A percentile compares a stretch with the other conserved stretches of the same genome.
Evolutionary conservation across 2,329 filamentous ascomycete species (phyloP).

Genomic region (Talaromyces sp.): DNA sequence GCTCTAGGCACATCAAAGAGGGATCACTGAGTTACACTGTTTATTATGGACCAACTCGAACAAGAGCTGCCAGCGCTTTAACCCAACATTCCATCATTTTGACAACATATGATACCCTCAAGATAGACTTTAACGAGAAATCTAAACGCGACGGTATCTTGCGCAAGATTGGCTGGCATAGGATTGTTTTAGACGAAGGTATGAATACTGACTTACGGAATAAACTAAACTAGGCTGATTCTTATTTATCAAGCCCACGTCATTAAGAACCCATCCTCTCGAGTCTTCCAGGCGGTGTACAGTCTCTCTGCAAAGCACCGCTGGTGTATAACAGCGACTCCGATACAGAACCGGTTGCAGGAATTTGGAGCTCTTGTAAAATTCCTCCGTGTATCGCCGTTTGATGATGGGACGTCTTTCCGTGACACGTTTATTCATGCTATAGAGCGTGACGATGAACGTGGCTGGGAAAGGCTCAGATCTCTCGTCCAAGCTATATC

Average conservation of each 20-base stretch:
- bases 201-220: not conserved
- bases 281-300: not conserved
- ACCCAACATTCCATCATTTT: not conserved
- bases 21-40: not conserved
- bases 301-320: constrained; percentile 6
- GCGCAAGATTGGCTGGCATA: not conserved
- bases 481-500: not conserved
- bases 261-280: not conserved
- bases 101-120: constrained; percentile 1
- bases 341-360: not conserved
- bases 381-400: not conserved
- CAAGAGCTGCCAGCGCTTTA: not conserved
- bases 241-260: not conserved
- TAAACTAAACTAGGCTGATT: not conserved
- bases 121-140: not conserved
- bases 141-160: not conserved
- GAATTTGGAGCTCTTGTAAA: not conserved
- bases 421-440: not conserved
- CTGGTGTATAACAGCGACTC: not conserved
- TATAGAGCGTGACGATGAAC: not conserved
- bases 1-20: constrained; percentile 1
- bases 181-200: constrained; percentile 1
- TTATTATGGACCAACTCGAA: not conserved
- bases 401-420: not conserved
- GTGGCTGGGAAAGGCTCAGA: not conserved